Base-by-base conservation (phyloP, 441 rosid genomes). In the Gossypium schwendimanii region DNA sequence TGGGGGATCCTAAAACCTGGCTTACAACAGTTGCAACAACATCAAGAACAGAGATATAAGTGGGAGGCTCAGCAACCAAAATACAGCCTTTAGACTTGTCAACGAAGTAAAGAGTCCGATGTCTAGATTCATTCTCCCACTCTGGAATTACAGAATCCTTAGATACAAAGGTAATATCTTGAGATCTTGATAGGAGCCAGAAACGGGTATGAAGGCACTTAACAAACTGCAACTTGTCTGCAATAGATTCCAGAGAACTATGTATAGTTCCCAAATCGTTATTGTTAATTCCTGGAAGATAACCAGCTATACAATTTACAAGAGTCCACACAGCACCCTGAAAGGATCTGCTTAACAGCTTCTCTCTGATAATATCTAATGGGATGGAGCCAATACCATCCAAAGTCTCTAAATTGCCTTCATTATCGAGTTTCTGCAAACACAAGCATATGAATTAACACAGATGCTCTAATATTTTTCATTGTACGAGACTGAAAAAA, bases 61-160 rank as follows among this genome's bases (percentile, higher is more conserved):
- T 28, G 60, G 99, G 99, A 2, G 98, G 96, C 81, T 95, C 95
- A 41, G 97, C 90, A 67, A 93, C 89, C 67, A 93, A 83, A 81
- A 92, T 80, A 72, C 80, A 77, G 69, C 85, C 79, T 78, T 85
- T 83, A 20, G 88, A 78, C 69, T 41, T 84, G 79, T 91, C 79
- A 78, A 95, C 73, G 68, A 80, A 95, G 74, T 88, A 92, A 72
- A 95, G 85, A 73, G 89, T 85, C 33, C 87, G 88, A 81, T 90
- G 92, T 69, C 67, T 85, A 24, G 91, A 80, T 63, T 81, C 84
- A 67, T 77, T 79, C 72, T 85, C 92, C 95, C 98, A 92, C 72
- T 79, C 92, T 23, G 89, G 93, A 83, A 88, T 76, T 58, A 76
- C 69, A 61, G 89, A 87, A 73, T 84, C 87, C 81, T 84, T 90